phyloP scores from a whole-genome alignment of 768 basidiomycete species.

The Xerocomus brunneocitrinus region DNA sequence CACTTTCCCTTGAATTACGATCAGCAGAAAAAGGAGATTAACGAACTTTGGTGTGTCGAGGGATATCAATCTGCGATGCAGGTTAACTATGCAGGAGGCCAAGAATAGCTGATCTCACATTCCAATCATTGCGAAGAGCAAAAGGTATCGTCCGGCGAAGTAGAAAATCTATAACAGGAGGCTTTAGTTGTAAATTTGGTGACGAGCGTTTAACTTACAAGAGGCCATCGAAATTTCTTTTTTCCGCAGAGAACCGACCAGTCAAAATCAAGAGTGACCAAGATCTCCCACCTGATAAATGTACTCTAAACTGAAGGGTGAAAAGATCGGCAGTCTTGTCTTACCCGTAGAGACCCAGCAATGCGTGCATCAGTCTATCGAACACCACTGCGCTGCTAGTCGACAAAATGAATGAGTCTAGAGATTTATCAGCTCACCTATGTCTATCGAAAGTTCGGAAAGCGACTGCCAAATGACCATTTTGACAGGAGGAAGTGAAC shows the following conservation, averaged over 20 bases:
- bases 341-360: conserved; percentile 44
- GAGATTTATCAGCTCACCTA: conserved; percentile 25
- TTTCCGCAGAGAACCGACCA: conserved; percentile 38
- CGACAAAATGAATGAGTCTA: background rate
- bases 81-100: background rate
- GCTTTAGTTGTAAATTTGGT: background rate
- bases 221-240: conserved; percentile 43
- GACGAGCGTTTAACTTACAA: conserved; percentile 32
- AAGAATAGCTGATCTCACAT: conserved; percentile 31
- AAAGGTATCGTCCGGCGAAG: conserved; percentile 41
- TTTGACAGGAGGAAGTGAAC: conserved; percentile 3
- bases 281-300: conserved; percentile 39
- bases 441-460: conserved; percentile 33
- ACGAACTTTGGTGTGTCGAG: conserved; percentile 32
- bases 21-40: background rate
- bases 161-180: conserved; percentile 37
- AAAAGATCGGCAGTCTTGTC: conserved; percentile 8
- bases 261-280: conserved; percentile 41
- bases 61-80: conserved; percentile 27
- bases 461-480: conserved; percentile 43
- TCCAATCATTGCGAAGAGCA: conserved; percentile 43
- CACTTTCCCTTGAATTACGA: background rate
- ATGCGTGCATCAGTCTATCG: conserved; percentile 38
- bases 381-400: conserved; percentile 32
- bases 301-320: background rate